Evolutionary conservation across 2,329 filamentous ascomycete species (phyloP), one percentile per base, ranked within the genome.

Genomic region (Alternaria brassicicola): DNA sequence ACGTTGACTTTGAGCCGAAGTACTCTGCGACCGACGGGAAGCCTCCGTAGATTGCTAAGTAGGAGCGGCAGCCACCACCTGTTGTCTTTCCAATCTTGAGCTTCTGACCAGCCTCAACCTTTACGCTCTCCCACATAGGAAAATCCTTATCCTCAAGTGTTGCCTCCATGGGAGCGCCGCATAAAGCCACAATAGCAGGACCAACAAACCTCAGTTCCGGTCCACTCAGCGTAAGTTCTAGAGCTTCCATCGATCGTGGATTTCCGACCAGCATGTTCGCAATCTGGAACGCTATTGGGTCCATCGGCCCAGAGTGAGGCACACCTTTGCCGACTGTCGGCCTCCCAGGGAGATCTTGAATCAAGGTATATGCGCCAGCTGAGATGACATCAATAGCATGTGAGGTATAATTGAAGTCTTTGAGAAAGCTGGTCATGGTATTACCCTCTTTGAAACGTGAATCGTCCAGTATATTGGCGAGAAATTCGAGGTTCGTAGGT

Each of bases 201-300:
- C 79, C 79, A 3, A 85, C 70, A 63, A 89, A 89, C 0, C 77
- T 76, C 19, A 89, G 70, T 30, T 87, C 85, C 0, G 87, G 86
- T 0, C 87, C 87, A 13, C 79, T 82, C 15, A 88, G 65, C 0
- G 86, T 88, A 25, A 88, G 85, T 63, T 89, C 87, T 0, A 89
- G 72, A 0, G 79, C 81, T 68, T 87, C 87, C 3, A 74, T 80
- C 0, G 78, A 80, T 0, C 78, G 68, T 0, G 79, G 63, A 52
- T 89, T 89, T 0, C 85, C 86, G 0, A 85, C 86, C 1, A 89
- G 78, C 19, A 83, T 76, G 61, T 89, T 89, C 2, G 84, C 86
- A 26, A 87, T 78, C 23, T 82, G 81, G 43, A 85, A 83, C 1
- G 84, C 80, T n/a, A 88, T 68, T 1, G 81, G 78, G 65, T 88